Evolutionary conservation across 257 asterid genomes (phyloP).

Genomic region (Echites panduratus): DNA sequence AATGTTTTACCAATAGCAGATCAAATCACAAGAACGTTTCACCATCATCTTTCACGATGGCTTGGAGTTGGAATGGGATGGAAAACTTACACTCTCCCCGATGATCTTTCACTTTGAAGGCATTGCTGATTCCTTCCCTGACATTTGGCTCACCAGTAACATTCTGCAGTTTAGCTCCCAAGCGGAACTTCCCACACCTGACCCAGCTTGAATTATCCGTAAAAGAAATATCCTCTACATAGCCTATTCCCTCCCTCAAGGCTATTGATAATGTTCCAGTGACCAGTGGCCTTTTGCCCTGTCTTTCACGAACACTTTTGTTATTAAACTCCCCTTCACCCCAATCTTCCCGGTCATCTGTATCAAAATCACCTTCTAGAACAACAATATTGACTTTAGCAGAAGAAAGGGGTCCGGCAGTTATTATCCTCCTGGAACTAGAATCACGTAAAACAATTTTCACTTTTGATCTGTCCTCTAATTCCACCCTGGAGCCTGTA

Average conservation of each 20-base stretch:
- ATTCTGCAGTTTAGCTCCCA: conserved; percentile 43
- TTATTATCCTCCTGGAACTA: conserved; percentile 27
- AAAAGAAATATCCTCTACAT: conserved; percentile 51
- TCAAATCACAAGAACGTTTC: not conserved
- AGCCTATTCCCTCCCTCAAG: conserved; percentile 64
- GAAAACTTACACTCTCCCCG: conserved; percentile 77
- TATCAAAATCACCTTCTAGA: conserved; percentile 72
- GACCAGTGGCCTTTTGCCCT: conserved; percentile 77
- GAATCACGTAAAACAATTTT: conserved; percentile 46
- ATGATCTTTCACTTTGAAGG: conserved; percentile 83
- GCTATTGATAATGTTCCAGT: conserved; percentile 48
- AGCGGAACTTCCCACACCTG: conserved; percentile 71
- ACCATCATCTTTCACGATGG: not conserved
- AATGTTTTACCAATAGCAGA: not conserved
- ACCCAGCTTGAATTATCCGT: conserved; percentile 94
- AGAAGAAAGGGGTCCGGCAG: conserved; percentile 55
- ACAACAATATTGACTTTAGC: conserved; percentile 44
- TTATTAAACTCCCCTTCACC: conserved; percentile 41
- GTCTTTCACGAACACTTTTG: conserved; percentile 49
- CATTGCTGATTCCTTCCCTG: conserved; percentile 70
- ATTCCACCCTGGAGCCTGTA: conserved; percentile 45
- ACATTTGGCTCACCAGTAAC: conserved; percentile 29
- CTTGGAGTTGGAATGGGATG: not conserved
- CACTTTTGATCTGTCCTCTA: conserved; percentile 28
- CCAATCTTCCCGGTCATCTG: conserved; percentile 64